These are phyloP conservation scores for Chalciporus piperatus DNA, from an alignment of 768 basidiomycete genomes.

Conservation along the genomic window DNA sequence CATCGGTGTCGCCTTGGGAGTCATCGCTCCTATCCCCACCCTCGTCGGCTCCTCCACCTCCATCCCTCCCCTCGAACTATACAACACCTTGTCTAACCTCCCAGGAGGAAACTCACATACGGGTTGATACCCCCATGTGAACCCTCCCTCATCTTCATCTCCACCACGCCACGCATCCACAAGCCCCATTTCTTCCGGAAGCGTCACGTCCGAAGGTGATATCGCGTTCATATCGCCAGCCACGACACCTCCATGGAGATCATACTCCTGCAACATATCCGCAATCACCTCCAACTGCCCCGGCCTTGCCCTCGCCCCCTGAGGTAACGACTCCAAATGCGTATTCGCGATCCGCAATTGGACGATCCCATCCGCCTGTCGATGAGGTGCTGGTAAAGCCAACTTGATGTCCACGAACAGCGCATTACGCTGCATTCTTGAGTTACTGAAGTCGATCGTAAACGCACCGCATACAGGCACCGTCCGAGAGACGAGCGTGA, in stretches of 20 bases:
- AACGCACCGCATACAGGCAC: constrained; percentile 48
- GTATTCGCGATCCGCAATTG: constrained; percentile 68
- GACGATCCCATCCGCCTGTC: constrained; percentile 36
- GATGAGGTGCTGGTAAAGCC: constrained; percentile 31
- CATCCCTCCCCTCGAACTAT: constrained; percentile 46
- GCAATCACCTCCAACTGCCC: constrained; percentile 54
- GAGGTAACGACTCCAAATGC: constrained; percentile 64
- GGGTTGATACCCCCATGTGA: constrained; percentile 74
- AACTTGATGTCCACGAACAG: constrained; percentile 57
- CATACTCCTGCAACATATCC: constrained; percentile 44
- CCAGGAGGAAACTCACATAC: constrained; percentile 42
- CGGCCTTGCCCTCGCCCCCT: constrained; percentile 43
- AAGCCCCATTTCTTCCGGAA: constrained; percentile 47
- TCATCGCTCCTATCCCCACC: constrained; percentile 54
- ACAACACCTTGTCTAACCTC: constrained; percentile 67
- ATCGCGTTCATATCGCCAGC: constrained; percentile 77
- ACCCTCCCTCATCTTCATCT: constrained; percentile 43
- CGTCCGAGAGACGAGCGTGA: constrained; percentile 63
- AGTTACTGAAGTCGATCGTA: constrained; percentile 51
- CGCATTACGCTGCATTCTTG: constrained; percentile 52
- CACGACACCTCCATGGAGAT: constrained; percentile 56
- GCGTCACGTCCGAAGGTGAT: constrained; percentile 38
- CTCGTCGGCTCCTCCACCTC: constrained; percentile 51
- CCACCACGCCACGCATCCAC: constrained; percentile 56
- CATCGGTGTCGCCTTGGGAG: constrained; percentile 14